phyloP scores from a whole-genome alignment of 805 yeast genomes.

The Deakozyma indianensis region DNA sequence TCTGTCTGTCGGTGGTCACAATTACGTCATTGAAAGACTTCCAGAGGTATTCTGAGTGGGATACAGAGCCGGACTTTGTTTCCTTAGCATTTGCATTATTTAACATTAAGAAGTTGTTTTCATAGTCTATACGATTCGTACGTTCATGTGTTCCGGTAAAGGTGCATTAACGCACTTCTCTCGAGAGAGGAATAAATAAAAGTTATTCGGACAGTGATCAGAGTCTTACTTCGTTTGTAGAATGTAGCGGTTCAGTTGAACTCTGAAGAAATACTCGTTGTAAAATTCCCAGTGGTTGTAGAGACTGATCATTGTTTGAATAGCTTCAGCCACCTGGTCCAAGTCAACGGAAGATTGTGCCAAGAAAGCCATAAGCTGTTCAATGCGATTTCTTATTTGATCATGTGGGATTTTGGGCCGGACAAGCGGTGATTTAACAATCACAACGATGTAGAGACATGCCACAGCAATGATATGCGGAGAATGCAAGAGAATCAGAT shows the following conservation, averaged over 20 bases:
- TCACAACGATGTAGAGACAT: constrained; percentile 65
- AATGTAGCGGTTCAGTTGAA: background rate
- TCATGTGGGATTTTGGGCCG: constrained; percentile 21
- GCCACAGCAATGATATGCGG: constrained; percentile 82
- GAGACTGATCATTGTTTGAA: constrained; percentile 69
- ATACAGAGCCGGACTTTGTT: background rate
- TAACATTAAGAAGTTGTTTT: no score
- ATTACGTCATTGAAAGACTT: constrained; percentile 83
- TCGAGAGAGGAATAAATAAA: no score
- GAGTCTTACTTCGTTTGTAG: no score
- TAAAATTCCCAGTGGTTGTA: constrained; percentile 83
- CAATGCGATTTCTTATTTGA: constrained; percentile 29
- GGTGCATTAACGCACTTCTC: no score
- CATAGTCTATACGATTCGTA: no score
- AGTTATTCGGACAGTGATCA: no score
- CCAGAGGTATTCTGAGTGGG: constrained; percentile 54
- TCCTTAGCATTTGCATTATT: no score
- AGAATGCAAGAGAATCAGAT: constrained; percentile 65
- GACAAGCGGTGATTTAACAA: constrained; percentile 27
- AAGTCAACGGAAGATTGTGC: constrained; percentile 67
- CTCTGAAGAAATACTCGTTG: constrained; percentile 23
- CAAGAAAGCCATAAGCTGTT: constrained; percentile 46
- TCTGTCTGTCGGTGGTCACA: constrained; percentile 90
- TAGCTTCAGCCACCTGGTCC: constrained; percentile 62
- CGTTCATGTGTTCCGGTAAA: no score